Evolutionary conservation across 805 yeast species (phyloP), one percentile per base, ranked within the genome.

Genomic region (Saturnispora diversa): DNA sequence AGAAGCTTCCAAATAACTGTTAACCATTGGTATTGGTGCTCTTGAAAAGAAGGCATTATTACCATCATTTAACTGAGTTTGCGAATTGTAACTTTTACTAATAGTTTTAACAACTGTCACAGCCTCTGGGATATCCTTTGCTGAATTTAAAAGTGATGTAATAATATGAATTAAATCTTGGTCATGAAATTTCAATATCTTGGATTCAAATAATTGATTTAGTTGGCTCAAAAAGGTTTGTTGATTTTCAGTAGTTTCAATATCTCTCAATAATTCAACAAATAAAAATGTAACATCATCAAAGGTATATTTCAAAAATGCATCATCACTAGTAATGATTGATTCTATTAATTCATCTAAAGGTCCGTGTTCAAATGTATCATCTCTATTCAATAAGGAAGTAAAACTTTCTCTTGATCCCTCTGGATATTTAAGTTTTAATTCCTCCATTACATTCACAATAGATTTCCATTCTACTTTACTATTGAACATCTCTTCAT

Each of bases 171-270:
- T 39, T n/a, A 47, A 13, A 2, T 34, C 36, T 13, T 42, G 38
- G 27, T 44, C 46, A 37, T 47, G 47, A 26, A 42, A 44, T 34
- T 44, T 39, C 23, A 47, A 33, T 11, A 47, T 44, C n/a, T 40
- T 42, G 6, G 10, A 17, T 7, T 33, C 19, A 10, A 47, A 44
- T 21, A 44, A 26, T 2, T 31, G 34, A 12, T 35, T 30, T 15
- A 44, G 12, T 17, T 39, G 40, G 6, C 23, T 10, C n/a, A 46
- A 9, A 5, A 42, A 28, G n/a, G 23, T 24, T 10, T 30, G 13
- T 30, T 29, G 32, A 16, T 33, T 6, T 20, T 30, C 13, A 10
- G 26, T 27, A 5, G 37, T 9, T 20, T 21, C 25, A 12, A 45
- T 22, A 5, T 20, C 24, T 4, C 42, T 37, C 8, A 39, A 19